Evolutionary conservation across 345 rosid genomes (phyloP), one percentile per base, ranked within the genome.

Genomic region (Euphorbia lathyris): DNA sequence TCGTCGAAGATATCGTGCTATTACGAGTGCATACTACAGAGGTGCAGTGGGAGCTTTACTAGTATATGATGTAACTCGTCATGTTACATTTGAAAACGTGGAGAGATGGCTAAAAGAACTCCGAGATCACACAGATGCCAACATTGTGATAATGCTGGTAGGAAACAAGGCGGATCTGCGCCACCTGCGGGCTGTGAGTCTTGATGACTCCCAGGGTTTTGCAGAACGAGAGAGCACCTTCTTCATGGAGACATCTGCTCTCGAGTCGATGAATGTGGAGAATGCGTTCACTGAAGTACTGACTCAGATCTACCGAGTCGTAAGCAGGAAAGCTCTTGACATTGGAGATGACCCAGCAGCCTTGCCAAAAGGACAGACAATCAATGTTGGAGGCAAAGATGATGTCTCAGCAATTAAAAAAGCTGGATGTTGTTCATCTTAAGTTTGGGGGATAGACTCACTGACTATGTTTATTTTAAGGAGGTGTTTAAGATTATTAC

Each of bases 231-330:
- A 76, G 63, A 67, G 22, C 20, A 72, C 80, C 3, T 77, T 77
- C 23, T 77, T 77, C 80, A 72, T 72, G 76, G 80, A 76, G 60
- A 76, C 80, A 23, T 76, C 80, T n/a, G 76, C 80, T 63, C 76
- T 76, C 3, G 80, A 72, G 57, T 76, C 80, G 3, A 30, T 72
- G 80, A 72, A 77, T 34, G 80, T 77, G 1, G 80, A 77, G 68
- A 77, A 72, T 16, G 76, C 76, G n/a, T 77, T 77, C 73, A 77
- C 76, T 2, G 80, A 72, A 59, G 80, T 72, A 27, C 69, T 77
- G 48, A 48, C 76, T 45, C 80, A 77, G 72, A 77, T 72, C 30
- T 77, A 72, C 45, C 73, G 70, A 26, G 80, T 72, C 9, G 76
- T 77, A 6, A 77, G 80, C 72, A 77, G 76, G 80, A 77, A 77